Percentiles rank a stretch among this genome's conserved stretches.
Evolutionary conservation across 495 filamentous ascomycete genomes (phyloP).

Genomic region (Penicillium argentinense): DNA sequence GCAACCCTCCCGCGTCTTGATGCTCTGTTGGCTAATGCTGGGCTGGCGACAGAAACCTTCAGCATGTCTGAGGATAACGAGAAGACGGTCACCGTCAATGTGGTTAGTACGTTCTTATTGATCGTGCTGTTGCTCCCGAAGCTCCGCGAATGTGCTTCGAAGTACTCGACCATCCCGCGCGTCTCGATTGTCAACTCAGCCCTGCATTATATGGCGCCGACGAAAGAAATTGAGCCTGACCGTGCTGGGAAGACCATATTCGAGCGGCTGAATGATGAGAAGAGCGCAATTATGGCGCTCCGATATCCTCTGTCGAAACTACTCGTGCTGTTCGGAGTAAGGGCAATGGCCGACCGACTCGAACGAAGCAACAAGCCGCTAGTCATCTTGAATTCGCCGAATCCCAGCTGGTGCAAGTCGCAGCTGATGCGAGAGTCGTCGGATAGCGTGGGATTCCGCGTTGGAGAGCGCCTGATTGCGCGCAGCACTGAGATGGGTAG

Average conservation of each 20-base stretch:
- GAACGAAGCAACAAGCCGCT: slow-evolving; percentile 1
- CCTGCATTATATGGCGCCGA: slow-evolving; percentile 18
- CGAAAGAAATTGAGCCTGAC: slow-evolving; percentile 23
- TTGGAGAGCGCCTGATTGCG: slow-evolving; percentile 27
- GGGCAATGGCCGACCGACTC: slow-evolving; percentile 25
- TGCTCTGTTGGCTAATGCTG: slow-evolving; percentile 36
- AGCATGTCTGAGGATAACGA: slow-evolving; percentile 34
- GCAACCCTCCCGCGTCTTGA: slow-evolving; percentile 31
- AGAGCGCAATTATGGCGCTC: slow-evolving; percentile 23
- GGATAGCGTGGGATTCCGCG: slow-evolving; percentile 2
- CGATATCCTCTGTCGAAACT: slow-evolving; percentile 33
- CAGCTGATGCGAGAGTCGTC: slow-evolving; percentile 7
- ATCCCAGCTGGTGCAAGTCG: slow-evolving; percentile 22
- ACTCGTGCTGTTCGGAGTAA: slow-evolving; percentile 27
- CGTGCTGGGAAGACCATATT: slow-evolving; percentile 19
- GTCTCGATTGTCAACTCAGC: slow-evolving; percentile 26
- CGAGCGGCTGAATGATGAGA: slow-evolving; percentile 20
- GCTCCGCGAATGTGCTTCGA: slow-evolving; percentile 25
- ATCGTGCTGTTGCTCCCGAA: slow-evolving; percentile 10
- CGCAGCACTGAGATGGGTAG: slow-evolving; percentile 38
- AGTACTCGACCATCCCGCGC: slow-evolving; percentile 22
- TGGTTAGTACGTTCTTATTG: slow-evolving; percentile 44
- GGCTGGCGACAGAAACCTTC: slow-evolving; percentile 19
- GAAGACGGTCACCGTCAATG: slow-evolving; percentile 42
- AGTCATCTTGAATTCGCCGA: slow-evolving; percentile 18